phyloP scores from a whole-genome alignment of 2,329 filamentous ascomycete genomes.

The Colletotrichum paranaense region DNA sequence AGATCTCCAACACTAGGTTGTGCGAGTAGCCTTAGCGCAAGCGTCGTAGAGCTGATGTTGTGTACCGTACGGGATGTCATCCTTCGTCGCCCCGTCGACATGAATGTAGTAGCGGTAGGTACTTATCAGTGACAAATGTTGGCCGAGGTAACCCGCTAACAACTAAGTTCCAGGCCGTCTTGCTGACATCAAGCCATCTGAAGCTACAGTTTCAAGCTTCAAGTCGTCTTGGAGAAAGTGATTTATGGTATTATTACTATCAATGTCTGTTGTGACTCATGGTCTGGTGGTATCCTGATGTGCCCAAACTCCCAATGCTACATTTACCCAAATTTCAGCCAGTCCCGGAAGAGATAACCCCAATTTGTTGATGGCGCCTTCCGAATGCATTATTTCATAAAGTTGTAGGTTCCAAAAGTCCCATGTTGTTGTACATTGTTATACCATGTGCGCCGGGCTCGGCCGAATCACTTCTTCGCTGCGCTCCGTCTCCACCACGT shows the following conservation, averaged over 20 bases:
- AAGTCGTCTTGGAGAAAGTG: background rate
- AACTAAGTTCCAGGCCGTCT: too few species aligned
- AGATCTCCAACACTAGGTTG: background rate
- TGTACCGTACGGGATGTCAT: background rate
- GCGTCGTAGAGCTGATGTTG: background rate
- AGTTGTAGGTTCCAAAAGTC: background rate
- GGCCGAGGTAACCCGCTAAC: too few species aligned
- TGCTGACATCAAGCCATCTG: too few species aligned
- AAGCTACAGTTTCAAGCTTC: too few species aligned
- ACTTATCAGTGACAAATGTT: too few species aligned
- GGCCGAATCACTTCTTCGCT: background rate
- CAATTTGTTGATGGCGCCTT: background rate
- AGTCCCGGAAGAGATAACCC: background rate
- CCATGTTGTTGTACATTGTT: background rate
- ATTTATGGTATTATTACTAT: background rate
- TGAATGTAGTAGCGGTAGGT: too few species aligned
- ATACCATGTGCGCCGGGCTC: constrained; percentile 10
- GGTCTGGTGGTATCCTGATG: background rate
- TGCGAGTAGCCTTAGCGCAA: background rate
- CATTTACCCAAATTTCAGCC: background rate
- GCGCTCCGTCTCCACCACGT: background rate
- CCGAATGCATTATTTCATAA: background rate
- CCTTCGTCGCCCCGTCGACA: background rate
- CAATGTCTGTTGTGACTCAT: background rate
- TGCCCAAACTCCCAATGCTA: background rate